These are phyloP conservation scores for Suhomyces ambrosiae DNA, from an alignment of 1,139 yeast species.

Conservation along the genomic window DNA sequence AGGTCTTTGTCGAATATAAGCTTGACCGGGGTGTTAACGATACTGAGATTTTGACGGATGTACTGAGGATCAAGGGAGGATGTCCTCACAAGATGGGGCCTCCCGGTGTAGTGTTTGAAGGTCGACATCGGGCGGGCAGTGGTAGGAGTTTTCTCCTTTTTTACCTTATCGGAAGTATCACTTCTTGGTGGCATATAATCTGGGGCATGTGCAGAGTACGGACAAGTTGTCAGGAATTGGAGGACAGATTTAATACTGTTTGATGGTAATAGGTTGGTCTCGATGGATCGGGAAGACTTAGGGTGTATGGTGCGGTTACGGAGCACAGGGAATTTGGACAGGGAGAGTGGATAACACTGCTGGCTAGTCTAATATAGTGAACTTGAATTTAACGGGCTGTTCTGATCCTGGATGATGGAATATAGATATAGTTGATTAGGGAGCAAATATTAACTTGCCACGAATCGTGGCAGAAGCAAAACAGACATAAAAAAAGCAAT, in stretches of 20 bases:
- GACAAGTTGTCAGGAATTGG: too few species aligned
- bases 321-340: too few species aligned
- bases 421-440: not conserved
- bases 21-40: constrained; percentile 13
- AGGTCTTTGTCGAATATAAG: constrained; percentile 14
- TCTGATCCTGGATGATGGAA: not conserved
- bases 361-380: too few species aligned
- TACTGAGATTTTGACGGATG: constrained; percentile 7
- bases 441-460: constrained; percentile 11
- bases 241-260: too few species aligned
- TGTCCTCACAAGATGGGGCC: constrained; percentile 12
- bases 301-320: too few species aligned
- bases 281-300: too few species aligned
- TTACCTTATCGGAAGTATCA: not conserved
- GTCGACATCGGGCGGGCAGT: not conserved
- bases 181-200: not conserved
- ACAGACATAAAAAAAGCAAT: constrained; percentile 9
- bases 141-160: not conserved
- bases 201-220: not conserved
- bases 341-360: too few species aligned
- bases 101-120: constrained; percentile 5
- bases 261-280: too few species aligned
- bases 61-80: constrained; percentile 14
- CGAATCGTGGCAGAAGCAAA: constrained; percentile 13
- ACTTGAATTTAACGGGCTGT: too few species aligned